Evolutionary conservation across 345 rosid genomes (phyloP), one percentile per base, ranked within the genome.

Genomic region (Eucalyptus cloeziana): DNA sequence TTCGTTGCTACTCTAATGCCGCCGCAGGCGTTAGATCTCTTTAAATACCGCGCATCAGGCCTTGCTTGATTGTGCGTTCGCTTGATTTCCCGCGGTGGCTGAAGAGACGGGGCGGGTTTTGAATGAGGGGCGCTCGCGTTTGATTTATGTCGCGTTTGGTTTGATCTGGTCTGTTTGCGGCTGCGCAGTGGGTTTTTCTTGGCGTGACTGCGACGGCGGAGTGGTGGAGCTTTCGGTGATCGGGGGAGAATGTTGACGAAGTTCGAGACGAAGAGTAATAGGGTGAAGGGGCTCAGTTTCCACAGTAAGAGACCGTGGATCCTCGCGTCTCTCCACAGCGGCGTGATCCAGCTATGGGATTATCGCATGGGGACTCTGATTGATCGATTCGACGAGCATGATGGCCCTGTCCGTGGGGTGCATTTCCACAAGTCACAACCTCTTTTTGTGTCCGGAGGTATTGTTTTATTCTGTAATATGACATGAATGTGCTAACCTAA

Each of bases 321-420:
- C 92, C 96, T 98, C 47, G 98, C 99, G 14, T 97, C 98, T 93
- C 98, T 98, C 83, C 99, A 97, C 93, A 98, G 98, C 85, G 99
- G 99, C 50, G 99, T 97, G 92, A 97, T 98, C 95, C 99, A 98
- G 95, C 95, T 97, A 87, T 98, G 99, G 99, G 99, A 98, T 92
- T 98, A 98, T 86, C 97, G 99, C 13, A 97, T 97, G 98, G 99
- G 98, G 76, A 98, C 99, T 76, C 91, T 98, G 90, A 96, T 98
- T 50, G 99, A 97, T 89, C 88, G 99, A 52, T 97, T 98, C 51
- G 99, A 98, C 54, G 99, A 98, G 92, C 99, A 98, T 60, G 99
- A 98, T 85, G 99, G 99, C 49, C 99, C 99, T 43, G 99, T 98
- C 87, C 98, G 99, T 51, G 99, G 99, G 13, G 99, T 98, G 67